Evolutionary conservation across 2,329 filamentous ascomycete genomes (phyloP), one percentile per base, ranked within the genome.

Genomic region (Zymoseptoria brevis): DNA sequence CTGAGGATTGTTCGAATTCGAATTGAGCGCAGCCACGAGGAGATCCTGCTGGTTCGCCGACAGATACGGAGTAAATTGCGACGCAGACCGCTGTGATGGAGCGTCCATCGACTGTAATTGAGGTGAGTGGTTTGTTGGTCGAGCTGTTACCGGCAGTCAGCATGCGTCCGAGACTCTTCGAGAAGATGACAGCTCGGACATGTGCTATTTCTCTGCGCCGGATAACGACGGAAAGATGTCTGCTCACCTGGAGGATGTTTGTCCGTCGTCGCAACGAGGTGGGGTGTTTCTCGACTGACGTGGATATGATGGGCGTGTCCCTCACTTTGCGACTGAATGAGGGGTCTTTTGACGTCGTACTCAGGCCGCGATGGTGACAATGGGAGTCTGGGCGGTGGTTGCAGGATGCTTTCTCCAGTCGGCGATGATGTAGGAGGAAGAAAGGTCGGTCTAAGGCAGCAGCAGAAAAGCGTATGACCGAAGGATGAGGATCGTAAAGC

Each of bases 1-100:
- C 71, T 72, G 57, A 19, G 52, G 52, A 57, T 57, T 26, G 35
- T 52, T 29, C 59, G 68, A 63, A 72, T 78, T 71, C 24, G 78
- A 79, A 41, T 73, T 73, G 58, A 81, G 70, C 16, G 78, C 77
- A 49, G 77, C 77, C 16, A 79, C 69, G 13, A 80, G 73, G 8
- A 80, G 73, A 62, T 78, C 74, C 67, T 79, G 77, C 64, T 81
- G 68, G 55, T 64, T 63, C 21, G 55, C 57, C 11, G 77, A 75
- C 55, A 80, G 76, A 60, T 78, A 78, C 63, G 73, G 71, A 48
- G 73, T 73, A 66, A 73, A 58, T 50, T 65, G 61, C 45, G 60
- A 35, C 55, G 58, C 51, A 49, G 41, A 50, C 57, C 59, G 54
- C 58, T 60, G 58, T 53, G 59, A 49, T 57, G 57, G 57, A 26